Evolutionary conservation across 1,139 yeast species (phyloP), one percentile per base, ranked within the genome.

Genomic region (Blastobotrys niveus): DNA sequence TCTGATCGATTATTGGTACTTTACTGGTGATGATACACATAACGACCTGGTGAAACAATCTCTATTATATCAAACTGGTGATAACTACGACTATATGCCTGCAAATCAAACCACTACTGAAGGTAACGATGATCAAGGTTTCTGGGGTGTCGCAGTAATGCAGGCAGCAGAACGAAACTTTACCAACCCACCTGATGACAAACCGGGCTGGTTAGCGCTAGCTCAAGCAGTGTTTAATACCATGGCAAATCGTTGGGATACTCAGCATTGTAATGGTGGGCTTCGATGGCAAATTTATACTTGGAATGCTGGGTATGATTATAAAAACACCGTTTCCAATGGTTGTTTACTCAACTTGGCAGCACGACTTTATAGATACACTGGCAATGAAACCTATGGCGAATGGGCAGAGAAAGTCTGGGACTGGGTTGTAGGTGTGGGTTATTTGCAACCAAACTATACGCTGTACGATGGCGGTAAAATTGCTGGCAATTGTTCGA

Each of bases 101-200:
- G 70, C 84, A 48, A 88, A 88, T 66, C 96, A 88, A 64, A 79
- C 93, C 14, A 82, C 91, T n/a, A 84, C 95, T 0, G 96, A 88
- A 69, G 97, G 97, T 65, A 89, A 89, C 63, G 97, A 89, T 73
- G 97, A 89, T 70, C 96, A 88, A 68, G 96, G 89, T 1, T 86
- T 89, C 63, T 88, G 96, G 96, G 96, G 96, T 3, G 74, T 88
- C 49, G 88, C 95, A 2, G 95, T 79, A 2, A 85, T 88, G 82
- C 81, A 77, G 12, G 96, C 96, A 2, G 89, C 93, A 0, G 97
- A 88, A 63, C 76, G 86, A 62, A 86, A 86, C 65, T 88, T 87
- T 60, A 69, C 86, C 2, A 85, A 87, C 60, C 95, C 96, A 3
- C n/a, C 19, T 20, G 60, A 62, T 8, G 71, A 69, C 42, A 57